Evolutionary conservation across 2,329 filamentous ascomycete genomes (phyloP), one percentile per base, ranked within the genome.

Genomic region (Teratosphaeria destructans): DNA sequence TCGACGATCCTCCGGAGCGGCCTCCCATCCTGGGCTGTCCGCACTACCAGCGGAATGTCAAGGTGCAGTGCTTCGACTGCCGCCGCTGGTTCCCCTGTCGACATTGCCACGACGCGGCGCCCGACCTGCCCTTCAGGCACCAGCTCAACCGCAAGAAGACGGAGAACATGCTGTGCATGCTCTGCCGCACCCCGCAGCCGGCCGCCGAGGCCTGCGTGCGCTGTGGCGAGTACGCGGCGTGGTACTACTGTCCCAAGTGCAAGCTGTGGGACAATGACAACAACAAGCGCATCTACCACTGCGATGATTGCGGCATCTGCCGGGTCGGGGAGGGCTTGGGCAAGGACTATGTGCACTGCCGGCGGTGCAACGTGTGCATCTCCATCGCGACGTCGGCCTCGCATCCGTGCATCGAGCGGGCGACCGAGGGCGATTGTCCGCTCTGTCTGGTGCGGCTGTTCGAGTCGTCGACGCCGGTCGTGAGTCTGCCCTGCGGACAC

Each of bases 371-470:
- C 67, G 91, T 95, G 29, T 99, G 94, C 76, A 94, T 97, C 69
- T 88, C 90, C 7, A 96, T 96, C 65, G 85, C 87, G 2, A 90
- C 91, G 60, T 86, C 90, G 68, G 85, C 82, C 52, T 88, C 88
- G 6, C 94, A 99, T 77, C 91, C 90, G 66, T 99, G 94, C 70
- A 93, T 97, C 65, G 94, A 97, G 74, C 84, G 90, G 55, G 92
- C 91, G 8, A 96, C 90, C 35, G 92, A 99, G 71, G 95, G 91
- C 70, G 88, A 97, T 71, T 99, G 94, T 72, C 94, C 94, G 4
- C 96, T 99, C 59, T 99, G 94, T 73, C 88, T 92, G 64, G 92
- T 96, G 61, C 96, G 96, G 72, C 89, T 99, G 79, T 97, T 97
- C 73, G 95, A 89, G 2, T 96, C 93, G 8, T 88, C 89, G 2